Conservation (phyloP, 768 basidiomycete species). For the Porpolomopsis calyptriformis region DNA sequence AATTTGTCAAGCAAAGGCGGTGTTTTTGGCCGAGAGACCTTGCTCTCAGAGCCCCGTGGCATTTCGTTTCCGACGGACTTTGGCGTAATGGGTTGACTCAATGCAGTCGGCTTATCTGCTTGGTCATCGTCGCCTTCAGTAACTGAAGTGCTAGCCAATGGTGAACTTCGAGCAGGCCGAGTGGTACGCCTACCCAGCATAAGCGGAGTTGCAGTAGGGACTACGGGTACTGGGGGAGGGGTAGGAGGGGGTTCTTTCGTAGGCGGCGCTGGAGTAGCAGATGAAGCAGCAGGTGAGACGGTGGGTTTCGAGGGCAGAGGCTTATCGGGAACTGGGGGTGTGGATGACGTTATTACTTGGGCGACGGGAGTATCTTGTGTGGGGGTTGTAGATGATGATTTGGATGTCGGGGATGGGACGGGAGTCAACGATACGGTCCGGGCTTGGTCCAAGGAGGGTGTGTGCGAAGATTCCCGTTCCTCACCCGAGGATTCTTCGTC, state of each 20-base stretch:
- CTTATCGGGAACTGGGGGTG: constrained; percentile 18
- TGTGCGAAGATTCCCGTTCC: too few relatives aligned
- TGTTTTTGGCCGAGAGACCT: constrained; percentile 34
- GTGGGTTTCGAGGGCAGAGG: constrained; percentile 12
- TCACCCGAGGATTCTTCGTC: constrained; percentile 19
- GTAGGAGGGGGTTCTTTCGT: constrained; percentile 31
- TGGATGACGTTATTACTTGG: constrained; percentile 21
- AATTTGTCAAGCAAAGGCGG: constrained; percentile 35
- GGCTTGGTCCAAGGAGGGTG: too few relatives aligned
- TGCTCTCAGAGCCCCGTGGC: constrained; percentile 14
- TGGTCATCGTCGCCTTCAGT: constrained; percentile 34
- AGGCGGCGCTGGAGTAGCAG: constrained; percentile 54
- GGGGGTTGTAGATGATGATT: too few relatives aligned
- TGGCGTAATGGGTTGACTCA: too few relatives aligned
- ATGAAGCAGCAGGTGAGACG: constrained; percentile 20
- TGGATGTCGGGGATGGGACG: neutral
- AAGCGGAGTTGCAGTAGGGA: constrained; percentile 25
- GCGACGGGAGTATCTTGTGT: constrained; percentile 40
- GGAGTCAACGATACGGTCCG: neutral
- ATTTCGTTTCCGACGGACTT: too few relatives aligned
- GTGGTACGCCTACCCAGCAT: constrained; percentile 50
- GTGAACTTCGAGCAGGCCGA: constrained; percentile 66
- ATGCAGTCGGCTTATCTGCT: too few relatives aligned
- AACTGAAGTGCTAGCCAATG: constrained; percentile 47
- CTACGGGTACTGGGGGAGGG: constrained; percentile 21